phyloP scores from a whole-genome alignment of 2,329 filamentous ascomycete genomes.

The Penicillium occitanis region DNA sequence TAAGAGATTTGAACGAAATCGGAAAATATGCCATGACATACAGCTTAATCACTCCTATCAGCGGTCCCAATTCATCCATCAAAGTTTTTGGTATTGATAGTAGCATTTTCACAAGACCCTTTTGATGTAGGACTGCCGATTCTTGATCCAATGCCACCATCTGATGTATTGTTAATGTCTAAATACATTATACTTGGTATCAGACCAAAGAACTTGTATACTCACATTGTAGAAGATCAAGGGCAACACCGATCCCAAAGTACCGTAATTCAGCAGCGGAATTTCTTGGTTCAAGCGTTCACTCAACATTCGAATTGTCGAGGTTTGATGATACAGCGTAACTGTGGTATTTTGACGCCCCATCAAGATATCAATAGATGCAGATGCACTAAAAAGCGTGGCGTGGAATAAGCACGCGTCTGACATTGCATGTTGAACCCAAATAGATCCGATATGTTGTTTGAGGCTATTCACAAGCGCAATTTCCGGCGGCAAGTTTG shows the following conservation, averaged over 20 bases:
- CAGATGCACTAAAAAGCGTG: not conserved
- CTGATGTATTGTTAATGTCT: not conserved
- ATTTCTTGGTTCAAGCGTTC: not conserved
- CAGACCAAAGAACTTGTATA: not conserved
- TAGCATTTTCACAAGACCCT: not conserved
- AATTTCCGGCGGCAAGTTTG: not conserved
- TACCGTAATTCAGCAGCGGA: not conserved
- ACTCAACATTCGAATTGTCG: not conserved
- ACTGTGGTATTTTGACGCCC: not conserved
- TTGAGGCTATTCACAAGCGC: not conserved
- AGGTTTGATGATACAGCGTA: conserved; percentile 4
- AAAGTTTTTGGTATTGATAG: not conserved
- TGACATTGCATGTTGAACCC: not conserved
- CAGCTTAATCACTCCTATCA: not conserved
- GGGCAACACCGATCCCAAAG: not conserved
- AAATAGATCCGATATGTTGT: not conserved
- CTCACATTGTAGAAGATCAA: conserved; percentile 4
- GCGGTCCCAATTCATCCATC: not conserved
- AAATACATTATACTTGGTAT: not conserved
- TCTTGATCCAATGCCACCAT: not conserved
- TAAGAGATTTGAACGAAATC: not conserved
- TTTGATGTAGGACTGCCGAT: not conserved
- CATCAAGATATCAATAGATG: conserved; percentile 1
- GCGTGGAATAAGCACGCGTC: not conserved
- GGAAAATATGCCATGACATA: not conserved